A percentile compares a stretch with the other conserved stretches of the same genome.
Evolutionary conservation across 2,329 filamentous ascomycete species (phyloP).

Genomic region (Diaporthe batatas): DNA sequence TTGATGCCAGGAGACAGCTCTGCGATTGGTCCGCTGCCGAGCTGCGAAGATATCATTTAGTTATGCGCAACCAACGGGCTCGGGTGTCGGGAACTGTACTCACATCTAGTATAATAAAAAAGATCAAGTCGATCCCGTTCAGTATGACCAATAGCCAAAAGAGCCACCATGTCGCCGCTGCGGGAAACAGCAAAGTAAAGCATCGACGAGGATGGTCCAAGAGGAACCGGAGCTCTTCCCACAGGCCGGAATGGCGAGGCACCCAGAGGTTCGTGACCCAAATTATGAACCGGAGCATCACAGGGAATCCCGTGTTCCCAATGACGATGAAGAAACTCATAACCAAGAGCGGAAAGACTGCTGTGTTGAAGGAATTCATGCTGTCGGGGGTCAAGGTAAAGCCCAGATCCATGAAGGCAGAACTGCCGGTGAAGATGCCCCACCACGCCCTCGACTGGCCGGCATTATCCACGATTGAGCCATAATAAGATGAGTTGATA

Average conservation of each 20-base stretch:
- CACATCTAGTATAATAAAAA: slow-evolving; percentile 93
- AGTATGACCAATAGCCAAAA: slow-evolving; percentile 86
- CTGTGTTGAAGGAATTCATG: slow-evolving; percentile 88
- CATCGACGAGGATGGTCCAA: slow-evolving; percentile 95
- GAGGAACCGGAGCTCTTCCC: slow-evolving; percentile 91
- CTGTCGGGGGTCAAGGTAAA: slow-evolving; percentile 93
- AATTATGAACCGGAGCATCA: slow-evolving; percentile 93
- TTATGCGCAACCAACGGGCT: slow-evolving; percentile 27
- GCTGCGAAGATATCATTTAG: slow-evolving; percentile 58
- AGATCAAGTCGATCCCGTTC: slow-evolving; percentile 87
- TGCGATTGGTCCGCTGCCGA: slow-evolving; percentile 78
- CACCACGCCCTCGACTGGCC: slow-evolving; percentile 85
- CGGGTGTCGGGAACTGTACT: slow-evolving; percentile 53
- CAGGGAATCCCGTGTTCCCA: slow-evolving; percentile 94
- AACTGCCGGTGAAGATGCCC: slow-evolving; percentile 89
- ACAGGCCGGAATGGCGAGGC: slow-evolving; percentile 76
- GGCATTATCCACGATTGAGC: slow-evolving; percentile 70
- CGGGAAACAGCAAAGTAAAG: slow-evolving; percentile 94
- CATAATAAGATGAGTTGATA: slow-evolving; percentile 69
- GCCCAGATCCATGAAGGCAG: slow-evolving; percentile 95
- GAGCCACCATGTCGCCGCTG: slow-evolving; percentile 93
- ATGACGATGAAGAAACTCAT: slow-evolving; percentile 91
- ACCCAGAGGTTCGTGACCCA: slow-evolving; percentile 81
- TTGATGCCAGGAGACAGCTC: slow-evolving; percentile 78
- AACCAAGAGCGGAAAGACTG: slow-evolving; percentile 80